phyloP scores from a whole-genome alignment of 208 protist species.

The Wallacemonas sp. region DNA sequence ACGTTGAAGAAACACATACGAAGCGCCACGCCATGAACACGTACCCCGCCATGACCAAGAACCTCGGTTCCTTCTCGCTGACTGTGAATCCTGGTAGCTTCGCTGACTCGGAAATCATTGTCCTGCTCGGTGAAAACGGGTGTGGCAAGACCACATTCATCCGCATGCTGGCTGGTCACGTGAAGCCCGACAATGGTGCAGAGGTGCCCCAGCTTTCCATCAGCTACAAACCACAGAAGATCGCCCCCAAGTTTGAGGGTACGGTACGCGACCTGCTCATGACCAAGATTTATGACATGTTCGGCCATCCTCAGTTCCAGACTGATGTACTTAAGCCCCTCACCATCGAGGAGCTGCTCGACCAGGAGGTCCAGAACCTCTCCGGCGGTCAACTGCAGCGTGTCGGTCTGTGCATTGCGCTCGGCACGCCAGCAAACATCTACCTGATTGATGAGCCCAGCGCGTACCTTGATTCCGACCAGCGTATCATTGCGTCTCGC shows the following conservation, averaged over 20 bases:
- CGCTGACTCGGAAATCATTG: conserved; percentile 99
- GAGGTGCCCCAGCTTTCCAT: conserved; percentile 97
- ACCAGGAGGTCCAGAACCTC: conserved; percentile 97
- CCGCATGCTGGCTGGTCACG: conserved; percentile 96
- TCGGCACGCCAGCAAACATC: conserved; percentile 99
- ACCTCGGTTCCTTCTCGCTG: conserved; percentile 94
- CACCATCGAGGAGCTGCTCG: conserved; percentile 97
- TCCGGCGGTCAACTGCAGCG: conserved; percentile 99
- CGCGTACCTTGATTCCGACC: conserved; percentile 99
- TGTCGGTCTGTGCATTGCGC: conserved; percentile 97
- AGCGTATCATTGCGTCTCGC: conserved; percentile 98
- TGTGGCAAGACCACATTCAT: conserved; percentile 99
- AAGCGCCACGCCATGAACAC: conserved; percentile 79
- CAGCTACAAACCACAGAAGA: conserved; percentile 99
- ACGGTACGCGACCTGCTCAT: conserved; percentile 96
- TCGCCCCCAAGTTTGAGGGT: conserved; percentile 98
- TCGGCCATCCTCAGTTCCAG: conserved; percentile 97
- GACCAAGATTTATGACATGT: conserved; percentile 96
- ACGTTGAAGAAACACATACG: conserved; percentile 68
- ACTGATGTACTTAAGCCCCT: conserved; percentile 99
- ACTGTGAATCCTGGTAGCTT: conserved; percentile 95
- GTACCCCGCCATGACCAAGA: conserved; percentile 98
- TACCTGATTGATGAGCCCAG: conserved; percentile 99
- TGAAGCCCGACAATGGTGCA: conserved; percentile 83
- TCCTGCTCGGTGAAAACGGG: conserved; percentile 99